Conservation (phyloP, 2,329 filamentous ascomycete genomes). For the Intubia oerlemansii region DNA sequence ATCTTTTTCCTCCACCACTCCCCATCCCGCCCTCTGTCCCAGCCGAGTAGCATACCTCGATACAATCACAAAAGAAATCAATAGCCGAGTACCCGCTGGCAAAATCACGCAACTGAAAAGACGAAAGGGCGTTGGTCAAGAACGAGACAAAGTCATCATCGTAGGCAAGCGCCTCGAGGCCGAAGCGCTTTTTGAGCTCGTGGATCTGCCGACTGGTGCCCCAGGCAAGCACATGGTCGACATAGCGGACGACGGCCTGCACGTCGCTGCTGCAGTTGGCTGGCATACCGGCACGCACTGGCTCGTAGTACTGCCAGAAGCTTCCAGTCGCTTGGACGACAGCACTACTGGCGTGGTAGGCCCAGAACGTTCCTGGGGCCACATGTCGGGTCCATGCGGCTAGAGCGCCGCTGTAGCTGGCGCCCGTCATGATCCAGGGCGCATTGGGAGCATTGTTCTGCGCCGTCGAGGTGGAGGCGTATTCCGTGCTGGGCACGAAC, state of each 20-base stretch:
- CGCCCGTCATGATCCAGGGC: slow-evolving; percentile 33
- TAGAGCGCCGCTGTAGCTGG: slow-evolving; percentile 33
- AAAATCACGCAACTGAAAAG: not conserved
- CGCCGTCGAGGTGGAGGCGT: slow-evolving; percentile 15
- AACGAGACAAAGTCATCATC: slow-evolving; percentile 19
- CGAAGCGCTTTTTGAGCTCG: slow-evolving; percentile 16
- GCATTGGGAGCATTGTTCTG: slow-evolving; percentile 22
- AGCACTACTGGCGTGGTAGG: slow-evolving; percentile 33
- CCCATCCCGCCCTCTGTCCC: no score
- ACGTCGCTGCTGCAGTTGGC: slow-evolving; percentile 34
- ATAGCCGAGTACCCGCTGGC: not conserved
- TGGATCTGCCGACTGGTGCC: not conserved
- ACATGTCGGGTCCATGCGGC: slow-evolving; percentile 28
- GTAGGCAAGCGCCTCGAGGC: slow-evolving; percentile 17
- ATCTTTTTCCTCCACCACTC: no score
- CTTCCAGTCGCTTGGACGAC: slow-evolving; percentile 28
- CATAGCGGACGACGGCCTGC: slow-evolving; percentile 21
- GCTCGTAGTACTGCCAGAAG: slow-evolving; percentile 34
- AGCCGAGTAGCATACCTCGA: no score
- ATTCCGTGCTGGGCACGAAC: slow-evolving; percentile 19
- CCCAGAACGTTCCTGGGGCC: slow-evolving; percentile 35
- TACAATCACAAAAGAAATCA: not conserved
- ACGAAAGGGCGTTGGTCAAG: not conserved
- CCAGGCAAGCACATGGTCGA: not conserved
- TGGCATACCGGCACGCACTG: slow-evolving; percentile 30